A percentile compares a stretch with the other conserved stretches of the same genome.
Conservation (phyloP, 2,329 filamentous ascomycete species). For the Aspergillus novoparasiticus region DNA sequence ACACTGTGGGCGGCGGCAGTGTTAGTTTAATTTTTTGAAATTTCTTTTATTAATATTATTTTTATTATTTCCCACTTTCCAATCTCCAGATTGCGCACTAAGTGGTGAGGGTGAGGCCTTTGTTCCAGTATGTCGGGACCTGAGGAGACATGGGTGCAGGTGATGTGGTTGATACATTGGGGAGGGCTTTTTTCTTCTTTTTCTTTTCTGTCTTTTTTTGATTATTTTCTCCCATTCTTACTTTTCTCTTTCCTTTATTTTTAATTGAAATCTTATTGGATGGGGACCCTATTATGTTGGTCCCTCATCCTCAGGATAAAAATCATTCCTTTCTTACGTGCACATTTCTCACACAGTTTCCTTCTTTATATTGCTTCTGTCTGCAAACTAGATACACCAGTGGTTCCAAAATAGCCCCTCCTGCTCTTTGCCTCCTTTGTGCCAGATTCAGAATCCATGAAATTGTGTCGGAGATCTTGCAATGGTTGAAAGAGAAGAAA, state of each 20-base stretch:
- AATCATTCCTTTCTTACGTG: neutral
- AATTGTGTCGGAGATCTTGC: neutral
- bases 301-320: neutral
- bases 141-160: conserved; percentile 10
- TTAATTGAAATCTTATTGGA: conserved; percentile 1
- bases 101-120: conserved; percentile 18
- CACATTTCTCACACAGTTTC: neutral
- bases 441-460: conserved; percentile 1
- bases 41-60: neutral
- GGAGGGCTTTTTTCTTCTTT: conserved; percentile 11
- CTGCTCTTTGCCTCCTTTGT: conserved; percentile 8
- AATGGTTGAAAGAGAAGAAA: neutral
- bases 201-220: conserved; percentile 15
- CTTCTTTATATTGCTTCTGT: neutral
- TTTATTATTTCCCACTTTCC: conserved; percentile 8
- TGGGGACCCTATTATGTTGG: neutral
- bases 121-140: conserved; percentile 24
- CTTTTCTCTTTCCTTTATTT: conserved; percentile 15
- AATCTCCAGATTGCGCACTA: conserved; percentile 2
- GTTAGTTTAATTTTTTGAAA: neutral
- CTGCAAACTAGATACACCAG: neutral
- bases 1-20: conserved; percentile 11
- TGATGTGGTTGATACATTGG: conserved; percentile 21
- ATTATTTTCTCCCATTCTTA: conserved; percentile 9
- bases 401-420: neutral